These are phyloP conservation scores for Cladochytrium replicatum DNA, from an alignment of 192 early-diverging fungal species.

Conservation along the genomic window DNA sequence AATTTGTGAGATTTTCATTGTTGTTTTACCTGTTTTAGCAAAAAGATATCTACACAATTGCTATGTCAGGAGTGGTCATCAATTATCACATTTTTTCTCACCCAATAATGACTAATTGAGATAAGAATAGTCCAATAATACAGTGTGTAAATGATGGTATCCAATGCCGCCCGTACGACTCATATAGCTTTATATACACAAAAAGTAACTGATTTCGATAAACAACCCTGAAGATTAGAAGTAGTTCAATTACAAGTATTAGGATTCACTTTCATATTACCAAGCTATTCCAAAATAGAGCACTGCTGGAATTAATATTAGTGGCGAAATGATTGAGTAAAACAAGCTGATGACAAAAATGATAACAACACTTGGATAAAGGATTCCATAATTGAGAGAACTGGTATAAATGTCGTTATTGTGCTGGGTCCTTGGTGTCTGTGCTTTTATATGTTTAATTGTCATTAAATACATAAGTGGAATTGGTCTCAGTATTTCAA, in stretches of 20 bases:
- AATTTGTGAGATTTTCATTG: too few species aligned
- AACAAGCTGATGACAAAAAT: slow-evolving; percentile 26
- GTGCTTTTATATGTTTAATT: not conserved
- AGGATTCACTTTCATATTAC: too few species aligned
- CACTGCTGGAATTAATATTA: slow-evolving; percentile 35
- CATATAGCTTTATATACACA: slow-evolving; percentile 45
- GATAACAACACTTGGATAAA: slow-evolving; percentile 38
- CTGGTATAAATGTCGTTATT: too few species aligned
- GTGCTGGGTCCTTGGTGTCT: slow-evolving; percentile 26
- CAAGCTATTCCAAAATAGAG: slow-evolving; percentile 33
- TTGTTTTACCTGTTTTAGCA: too few species aligned
- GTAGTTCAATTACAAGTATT: too few species aligned
- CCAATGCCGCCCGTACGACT: slow-evolving; percentile 37
- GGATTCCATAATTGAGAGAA: slow-evolving; percentile 32
- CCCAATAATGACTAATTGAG: slow-evolving; percentile 30
- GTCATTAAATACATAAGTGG: slow-evolving; percentile 25
- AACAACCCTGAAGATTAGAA: too few species aligned
- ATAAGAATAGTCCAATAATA: slow-evolving; percentile 29
- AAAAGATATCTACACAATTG: too few species aligned
- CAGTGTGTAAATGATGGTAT: slow-evolving; percentile 29
- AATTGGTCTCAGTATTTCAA: slow-evolving; percentile 34
- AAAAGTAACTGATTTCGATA: slow-evolving; percentile 41
- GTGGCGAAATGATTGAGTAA: slow-evolving; percentile 31
- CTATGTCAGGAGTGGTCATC: too few species aligned
- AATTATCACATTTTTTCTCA: too few species aligned